Evolutionary conservation across 805 yeast species (phyloP).

Genomic region (Yamadazyma kitorensis): DNA sequence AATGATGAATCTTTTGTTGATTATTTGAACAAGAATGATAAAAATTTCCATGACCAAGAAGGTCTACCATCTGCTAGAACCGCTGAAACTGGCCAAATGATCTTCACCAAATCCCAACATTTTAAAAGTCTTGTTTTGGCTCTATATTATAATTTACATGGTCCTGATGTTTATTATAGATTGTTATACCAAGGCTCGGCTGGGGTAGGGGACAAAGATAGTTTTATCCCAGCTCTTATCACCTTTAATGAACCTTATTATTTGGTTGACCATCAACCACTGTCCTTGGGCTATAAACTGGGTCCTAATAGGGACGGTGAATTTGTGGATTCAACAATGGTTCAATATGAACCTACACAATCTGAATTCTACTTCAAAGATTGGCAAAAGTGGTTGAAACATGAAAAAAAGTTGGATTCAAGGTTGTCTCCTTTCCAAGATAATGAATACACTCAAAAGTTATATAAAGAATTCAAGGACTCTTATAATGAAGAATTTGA

Average conservation of each 20-base stretch:
- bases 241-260: constrained; percentile 34
- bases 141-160: constrained; percentile 33
- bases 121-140: constrained; percentile 28
- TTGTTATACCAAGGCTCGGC: constrained; percentile 35
- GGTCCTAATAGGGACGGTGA: constrained; percentile 12
- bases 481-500: not conserved
- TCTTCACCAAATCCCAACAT: constrained; percentile 32
- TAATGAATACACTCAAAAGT: constrained; percentile 21
- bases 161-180: constrained; percentile 24
- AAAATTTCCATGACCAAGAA: constrained; percentile 29
- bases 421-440: constrained; percentile 30
- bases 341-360: constrained; percentile 27
- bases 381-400: constrained; percentile 26
- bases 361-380: constrained; percentile 11
- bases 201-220: constrained; percentile 36
- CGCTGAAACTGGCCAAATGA: constrained; percentile 37
- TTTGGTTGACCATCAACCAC: constrained; percentile 18
- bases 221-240: constrained; percentile 36
- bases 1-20: constrained; percentile 24
- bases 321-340: constrained; percentile 27
- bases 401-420: constrained; percentile 20
- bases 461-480: constrained; percentile 18
- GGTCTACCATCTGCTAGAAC: constrained; percentile 27
- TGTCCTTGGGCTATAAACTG: constrained; percentile 9
- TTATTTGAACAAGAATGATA: constrained; percentile 14